Evolutionary conservation across 192 early-diverging fungal genomes (phyloP), one percentile per base, ranked within the genome.

Genomic region (Irineochytrium annulatum): DNA sequence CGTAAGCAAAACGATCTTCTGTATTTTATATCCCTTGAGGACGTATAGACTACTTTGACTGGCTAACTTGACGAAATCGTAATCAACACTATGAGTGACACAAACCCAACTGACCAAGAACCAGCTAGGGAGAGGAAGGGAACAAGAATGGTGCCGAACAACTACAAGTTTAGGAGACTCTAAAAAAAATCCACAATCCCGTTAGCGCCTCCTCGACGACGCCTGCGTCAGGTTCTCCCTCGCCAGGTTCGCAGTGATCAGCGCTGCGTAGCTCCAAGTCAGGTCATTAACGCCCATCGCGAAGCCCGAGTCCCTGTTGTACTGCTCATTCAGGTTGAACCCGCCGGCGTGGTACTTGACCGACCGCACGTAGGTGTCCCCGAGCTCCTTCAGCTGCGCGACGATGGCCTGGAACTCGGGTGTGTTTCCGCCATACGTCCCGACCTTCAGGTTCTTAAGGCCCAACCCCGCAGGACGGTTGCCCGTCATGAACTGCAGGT

Each of bases 401-500:
- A 57, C 62, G 17, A 57, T 46, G 3, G 44, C 69, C 19, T 19
- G 19, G 54, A 75, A 77, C 43, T 56, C 37, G 1, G 37, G 22
- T 11, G 45, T 34, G 17, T 39, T 29, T 20, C 33, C 34, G 20
- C 26, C 31, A 27, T 43, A 43, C 2, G 52, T 58, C 13, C 49
- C 52, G 31, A 57, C 48, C 16, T 27, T 4, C 14, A 62, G 41
- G 20, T 59, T 52, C 14, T 43, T 53, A 2, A 65, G 46, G 16
- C 29, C 35, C 31, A 65, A 31, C 37, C 58, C 69, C 31, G 62
- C 35, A 53, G 57, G 31, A 55, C 58, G 43, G 62, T 60, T 39
- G 19, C 75, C 69, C n/a, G 32, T 13, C 33, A 83, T 63, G 55
- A 84, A 67, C 0, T 49, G 43, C 17, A 57, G 52, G 33, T 78